These are phyloP conservation scores for Ophiocordyceps camponoti-rufipedis DNA, from an alignment of 2,329 filamentous ascomycete species.

Conservation along the genomic window DNA sequence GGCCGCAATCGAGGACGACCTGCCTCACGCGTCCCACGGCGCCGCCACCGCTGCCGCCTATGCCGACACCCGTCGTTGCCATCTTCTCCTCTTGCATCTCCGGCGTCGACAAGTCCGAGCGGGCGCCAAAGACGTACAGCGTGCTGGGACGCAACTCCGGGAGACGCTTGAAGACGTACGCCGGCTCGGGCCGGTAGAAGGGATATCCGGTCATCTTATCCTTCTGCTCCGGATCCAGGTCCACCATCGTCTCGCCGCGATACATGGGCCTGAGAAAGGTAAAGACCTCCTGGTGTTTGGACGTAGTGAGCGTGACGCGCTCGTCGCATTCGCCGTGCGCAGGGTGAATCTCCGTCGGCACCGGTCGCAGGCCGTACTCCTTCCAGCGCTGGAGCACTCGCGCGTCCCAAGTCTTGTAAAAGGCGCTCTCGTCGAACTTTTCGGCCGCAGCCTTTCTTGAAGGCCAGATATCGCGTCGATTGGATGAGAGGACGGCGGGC, in stretches of 20 bases:
- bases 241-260: background rate
- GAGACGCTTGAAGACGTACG: background rate
- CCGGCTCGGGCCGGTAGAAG: background rate
- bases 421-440: conserved; percentile 43
- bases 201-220: background rate
- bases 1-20: background rate
- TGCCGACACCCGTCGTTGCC: background rate
- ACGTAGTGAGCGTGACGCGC: background rate
- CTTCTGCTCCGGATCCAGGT: background rate
- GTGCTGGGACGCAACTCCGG: background rate
- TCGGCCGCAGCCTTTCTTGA: conserved; percentile 49
- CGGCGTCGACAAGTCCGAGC: background rate
- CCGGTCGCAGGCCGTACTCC: background rate
- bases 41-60: background rate
- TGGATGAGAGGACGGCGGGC: conserved; percentile 44
- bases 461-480: conserved; percentile 68
- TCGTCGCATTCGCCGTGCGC: background rate
- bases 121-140: background rate
- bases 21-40: background rate
- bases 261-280: background rate
- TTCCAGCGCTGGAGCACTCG: conserved; percentile 44
- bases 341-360: background rate
- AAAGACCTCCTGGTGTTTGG: background rate
- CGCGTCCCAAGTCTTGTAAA: conserved; percentile 70
- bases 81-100: background rate